Percentiles rank a stretch among this genome's conserved stretches.
These are phyloP conservation scores for Apiospora sp. DNA, from an alignment of 2,329 filamentous ascomycete genomes.

Conservation along the genomic window DNA sequence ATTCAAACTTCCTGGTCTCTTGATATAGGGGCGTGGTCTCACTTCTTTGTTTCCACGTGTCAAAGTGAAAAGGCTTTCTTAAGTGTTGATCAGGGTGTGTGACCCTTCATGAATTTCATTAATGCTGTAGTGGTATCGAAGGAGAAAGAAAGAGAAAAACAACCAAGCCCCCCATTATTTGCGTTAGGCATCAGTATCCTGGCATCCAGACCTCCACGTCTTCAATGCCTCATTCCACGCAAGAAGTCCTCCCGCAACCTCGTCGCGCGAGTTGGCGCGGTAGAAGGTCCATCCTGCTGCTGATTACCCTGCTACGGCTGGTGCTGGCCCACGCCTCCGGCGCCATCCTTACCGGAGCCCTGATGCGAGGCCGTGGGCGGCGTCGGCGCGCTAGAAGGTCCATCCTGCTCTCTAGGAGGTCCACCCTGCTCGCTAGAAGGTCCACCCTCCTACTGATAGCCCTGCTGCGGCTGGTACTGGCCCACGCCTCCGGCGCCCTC, in stretches of 20 bases:
- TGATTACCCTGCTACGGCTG: background rate
- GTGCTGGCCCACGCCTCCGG: background rate
- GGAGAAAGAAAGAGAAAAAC: background rate
- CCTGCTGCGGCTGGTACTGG: background rate
- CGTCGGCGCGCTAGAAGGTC: conserved; percentile 31
- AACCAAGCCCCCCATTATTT: background rate
- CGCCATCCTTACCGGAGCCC: conserved; percentile 19
- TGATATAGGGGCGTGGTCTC: no score
- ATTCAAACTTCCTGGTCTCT: no score
- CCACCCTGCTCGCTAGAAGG: background rate
- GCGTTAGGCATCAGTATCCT: background rate
- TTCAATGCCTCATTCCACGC: background rate
- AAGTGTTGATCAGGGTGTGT: background rate
- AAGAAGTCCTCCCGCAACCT: background rate
- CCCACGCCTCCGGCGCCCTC: conserved; percentile 4
- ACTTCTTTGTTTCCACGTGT: no score
- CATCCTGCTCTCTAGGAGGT: background rate
- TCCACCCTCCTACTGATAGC: background rate
- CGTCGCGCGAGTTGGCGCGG: background rate
- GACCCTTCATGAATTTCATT: background rate
- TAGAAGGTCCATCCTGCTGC: background rate
- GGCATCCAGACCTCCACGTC: background rate
- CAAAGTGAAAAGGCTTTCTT: background rate
- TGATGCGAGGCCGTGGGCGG: background rate
- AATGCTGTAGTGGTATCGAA: background rate